phyloP scores from a whole-genome alignment of 441 rosid genomes.

The Populus hybrid region DNA sequence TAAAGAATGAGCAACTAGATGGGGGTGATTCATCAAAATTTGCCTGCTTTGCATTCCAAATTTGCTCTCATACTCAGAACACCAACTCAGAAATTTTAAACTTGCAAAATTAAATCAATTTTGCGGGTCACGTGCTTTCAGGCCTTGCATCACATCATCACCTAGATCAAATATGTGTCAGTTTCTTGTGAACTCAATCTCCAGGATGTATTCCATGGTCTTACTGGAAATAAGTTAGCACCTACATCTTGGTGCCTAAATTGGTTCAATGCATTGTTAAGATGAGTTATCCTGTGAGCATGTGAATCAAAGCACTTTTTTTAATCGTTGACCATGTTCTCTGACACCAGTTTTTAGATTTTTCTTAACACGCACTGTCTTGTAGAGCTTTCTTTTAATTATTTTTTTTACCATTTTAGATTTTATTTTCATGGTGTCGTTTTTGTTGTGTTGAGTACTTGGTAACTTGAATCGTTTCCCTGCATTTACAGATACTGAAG shows the following conservation, averaged over 20 bases:
- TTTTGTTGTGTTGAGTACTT: neutral
- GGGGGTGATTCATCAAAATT: neutral
- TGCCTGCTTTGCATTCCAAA: neutral
- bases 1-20: neutral
- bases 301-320: neutral
- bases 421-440: neutral
- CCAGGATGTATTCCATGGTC: neutral
- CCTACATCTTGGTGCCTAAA: neutral
- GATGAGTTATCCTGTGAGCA: neutral
- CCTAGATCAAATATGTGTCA: neutral
- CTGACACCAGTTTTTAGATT: neutral
- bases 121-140: neutral
- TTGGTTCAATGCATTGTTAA: neutral
- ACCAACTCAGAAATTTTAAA: neutral
- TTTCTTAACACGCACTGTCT: neutral
- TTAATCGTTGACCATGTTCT: neutral
- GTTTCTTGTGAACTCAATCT: neutral
- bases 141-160: neutral
- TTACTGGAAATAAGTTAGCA: neutral
- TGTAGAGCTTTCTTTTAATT: neutral
- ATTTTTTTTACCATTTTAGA: neutral
- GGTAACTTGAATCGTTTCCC: constrained; percentile 10
- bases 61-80: neutral
- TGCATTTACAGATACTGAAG: constrained; percentile 70
- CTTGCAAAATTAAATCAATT: neutral